phyloP scores from a whole-genome alignment of 108 stramenopile genomes.

The Skeletonema tropicum region DNA sequence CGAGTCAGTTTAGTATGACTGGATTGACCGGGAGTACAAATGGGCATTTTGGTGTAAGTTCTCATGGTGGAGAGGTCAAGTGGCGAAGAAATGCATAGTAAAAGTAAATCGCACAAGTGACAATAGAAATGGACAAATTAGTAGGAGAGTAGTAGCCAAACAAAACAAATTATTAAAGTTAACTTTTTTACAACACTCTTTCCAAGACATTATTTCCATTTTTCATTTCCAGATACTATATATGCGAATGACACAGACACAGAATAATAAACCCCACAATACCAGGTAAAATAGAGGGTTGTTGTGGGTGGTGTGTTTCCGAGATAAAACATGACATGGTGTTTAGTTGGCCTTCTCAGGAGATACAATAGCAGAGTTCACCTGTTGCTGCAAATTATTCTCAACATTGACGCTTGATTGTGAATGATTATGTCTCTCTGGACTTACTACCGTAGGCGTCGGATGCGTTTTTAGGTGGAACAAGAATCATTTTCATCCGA shows the following conservation, averaged over 20 bases:
- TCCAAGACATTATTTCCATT: not conserved
- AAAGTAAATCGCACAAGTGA: too few relatives aligned
- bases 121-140: not conserved
- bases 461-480: not conserved
- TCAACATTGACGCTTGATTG: not conserved
- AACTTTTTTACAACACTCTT: slow-evolving; percentile 3
- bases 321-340: not conserved
- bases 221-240: not conserved
- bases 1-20: slow-evolving; percentile 65
- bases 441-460: not conserved
- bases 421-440: not conserved
- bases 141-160: not conserved
- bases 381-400: not conserved
- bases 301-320: not conserved
- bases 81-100: slow-evolving; percentile 20
- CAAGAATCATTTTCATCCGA: slow-evolving; percentile 1
- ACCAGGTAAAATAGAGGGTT: not conserved
- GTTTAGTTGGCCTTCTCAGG: not conserved
- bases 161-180: not conserved
- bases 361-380: not conserved
- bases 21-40: slow-evolving; percentile 74
- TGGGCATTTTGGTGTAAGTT: slow-evolving; percentile 72
- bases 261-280: not conserved
- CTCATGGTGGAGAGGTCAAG: slow-evolving; percentile 46
- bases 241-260: not conserved